phyloP scores from a whole-genome alignment of 1,284 basidiomycete species.

The Ustilago loliicola region DNA sequence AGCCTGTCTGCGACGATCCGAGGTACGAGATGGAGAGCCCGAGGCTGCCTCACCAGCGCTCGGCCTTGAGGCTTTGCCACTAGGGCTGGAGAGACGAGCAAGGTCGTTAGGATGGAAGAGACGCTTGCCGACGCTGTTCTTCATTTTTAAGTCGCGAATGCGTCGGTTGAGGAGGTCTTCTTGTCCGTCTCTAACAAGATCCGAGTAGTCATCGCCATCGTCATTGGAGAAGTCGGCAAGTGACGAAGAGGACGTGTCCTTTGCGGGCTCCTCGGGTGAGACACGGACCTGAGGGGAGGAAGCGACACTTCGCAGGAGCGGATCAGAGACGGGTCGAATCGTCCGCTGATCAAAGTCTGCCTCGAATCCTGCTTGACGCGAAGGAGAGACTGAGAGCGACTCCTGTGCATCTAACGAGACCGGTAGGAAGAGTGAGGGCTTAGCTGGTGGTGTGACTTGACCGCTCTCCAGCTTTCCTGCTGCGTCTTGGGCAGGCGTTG shows the following conservation, averaged over 20 bases:
- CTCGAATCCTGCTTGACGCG: slow-evolving; percentile 24
- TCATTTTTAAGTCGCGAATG: slow-evolving; percentile 54
- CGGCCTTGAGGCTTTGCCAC: slow-evolving; percentile 3
- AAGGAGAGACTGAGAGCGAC: slow-evolving; percentile 13
- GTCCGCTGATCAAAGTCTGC: slow-evolving; percentile 72
- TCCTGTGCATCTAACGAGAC: background rate
- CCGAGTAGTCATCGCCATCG: slow-evolving; percentile 74
- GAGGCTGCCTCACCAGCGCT: background rate
- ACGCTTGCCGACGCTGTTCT: slow-evolving; percentile 55
- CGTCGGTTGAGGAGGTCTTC: slow-evolving; percentile 51
- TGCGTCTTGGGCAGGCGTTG: background rate
- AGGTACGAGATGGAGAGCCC: slow-evolving; percentile 19
- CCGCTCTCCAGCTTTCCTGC: background rate
- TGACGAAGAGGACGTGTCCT: slow-evolving; percentile 7
- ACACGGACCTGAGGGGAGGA: slow-evolving; percentile 39
- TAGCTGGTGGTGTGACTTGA: background rate
- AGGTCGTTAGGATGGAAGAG: slow-evolving; percentile 63
- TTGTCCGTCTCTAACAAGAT: slow-evolving; percentile 57
- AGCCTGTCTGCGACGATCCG: slow-evolving; percentile 33
- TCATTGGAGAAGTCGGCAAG: slow-evolving; percentile 33
- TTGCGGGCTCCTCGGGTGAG: slow-evolving; percentile 7
- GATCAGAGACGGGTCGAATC: slow-evolving; percentile 43
- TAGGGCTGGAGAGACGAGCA: slow-evolving; percentile 25
- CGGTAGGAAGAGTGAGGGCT: background rate
- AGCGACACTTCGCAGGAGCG: slow-evolving; percentile 33